Percentiles rank a stretch among this genome's conserved stretches.
Conservation (phyloP, 2,329 filamentous ascomycete species). For the Nothomitra cinnamomea region DNA sequence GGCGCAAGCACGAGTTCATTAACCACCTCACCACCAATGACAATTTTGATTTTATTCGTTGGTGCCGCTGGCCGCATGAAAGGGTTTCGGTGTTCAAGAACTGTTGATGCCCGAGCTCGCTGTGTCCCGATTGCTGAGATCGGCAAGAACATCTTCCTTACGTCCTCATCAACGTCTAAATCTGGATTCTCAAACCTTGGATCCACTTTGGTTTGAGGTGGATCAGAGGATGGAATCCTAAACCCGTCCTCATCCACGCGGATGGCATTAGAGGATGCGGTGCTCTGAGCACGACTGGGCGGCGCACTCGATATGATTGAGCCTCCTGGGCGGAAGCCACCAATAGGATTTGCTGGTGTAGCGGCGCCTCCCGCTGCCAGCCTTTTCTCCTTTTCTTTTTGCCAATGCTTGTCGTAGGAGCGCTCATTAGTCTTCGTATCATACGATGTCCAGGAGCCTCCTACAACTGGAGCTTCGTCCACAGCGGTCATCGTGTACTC, state of each 20-base stretch:
- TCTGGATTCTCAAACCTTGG: conserved; percentile 4
- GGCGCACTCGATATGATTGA: background rate
- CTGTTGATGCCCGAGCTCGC: background rate
- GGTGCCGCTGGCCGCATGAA: background rate
- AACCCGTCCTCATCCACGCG: background rate
- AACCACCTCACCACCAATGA: background rate
- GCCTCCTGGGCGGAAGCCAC: background rate
- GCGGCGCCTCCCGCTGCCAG: background rate
- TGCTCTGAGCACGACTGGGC: no score
- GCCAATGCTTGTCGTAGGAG: background rate
- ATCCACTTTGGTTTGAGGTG: background rate
- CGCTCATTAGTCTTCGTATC: background rate
- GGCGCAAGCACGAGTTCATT: background rate
- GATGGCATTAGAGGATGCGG: no score
- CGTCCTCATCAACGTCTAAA: conserved; percentile 1
- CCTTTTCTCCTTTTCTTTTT: background rate
- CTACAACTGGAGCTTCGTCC: background rate
- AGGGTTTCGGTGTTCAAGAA: conserved; percentile 1
- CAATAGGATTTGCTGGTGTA: background rate
- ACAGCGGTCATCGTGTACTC: background rate
- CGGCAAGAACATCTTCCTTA: background rate
- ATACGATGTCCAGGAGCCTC: conserved; percentile 2
- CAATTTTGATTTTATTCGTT: background rate
- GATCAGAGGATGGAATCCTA: background rate
- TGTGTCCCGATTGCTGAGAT: background rate